Evolutionary conservation across 306 rosid species (phyloP).

Genomic region (Calophaca sinica): DNA sequence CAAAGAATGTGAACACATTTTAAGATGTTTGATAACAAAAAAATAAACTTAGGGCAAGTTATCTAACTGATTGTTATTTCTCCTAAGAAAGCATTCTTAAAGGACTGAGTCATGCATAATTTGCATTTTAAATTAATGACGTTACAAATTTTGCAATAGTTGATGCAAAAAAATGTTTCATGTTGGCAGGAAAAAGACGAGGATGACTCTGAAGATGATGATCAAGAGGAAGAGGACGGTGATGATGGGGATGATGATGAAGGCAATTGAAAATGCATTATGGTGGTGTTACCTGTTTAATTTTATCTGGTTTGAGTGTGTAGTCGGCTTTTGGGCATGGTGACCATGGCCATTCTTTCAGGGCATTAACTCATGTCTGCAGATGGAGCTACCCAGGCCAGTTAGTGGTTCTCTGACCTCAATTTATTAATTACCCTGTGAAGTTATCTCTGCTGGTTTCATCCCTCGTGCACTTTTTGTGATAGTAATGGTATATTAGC

Average conservation of each 20-base stretch:
- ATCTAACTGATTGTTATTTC: background rate
- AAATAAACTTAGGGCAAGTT: background rate
- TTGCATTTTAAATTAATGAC: conserved; percentile 13
- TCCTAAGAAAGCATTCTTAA: conserved; percentile 6
- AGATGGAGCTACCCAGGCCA: conserved; percentile 13
- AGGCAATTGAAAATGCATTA: conserved; percentile 56
- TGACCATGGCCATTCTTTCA: conserved; percentile 20
- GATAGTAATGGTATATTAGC: conserved; percentile 16
- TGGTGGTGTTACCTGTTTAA: conserved; percentile 33
- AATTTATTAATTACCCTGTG: conserved; percentile 19
- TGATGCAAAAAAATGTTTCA: background rate
- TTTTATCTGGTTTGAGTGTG: conserved; percentile 42
- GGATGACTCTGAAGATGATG: conserved; percentile 74
- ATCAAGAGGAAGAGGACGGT: background rate
- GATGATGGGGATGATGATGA: conserved; percentile 59
- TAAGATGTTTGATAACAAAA: conserved; percentile 15
- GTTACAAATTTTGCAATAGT: background rate
- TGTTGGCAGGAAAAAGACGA: conserved; percentile 68
- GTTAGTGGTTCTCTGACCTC: conserved; percentile 15
- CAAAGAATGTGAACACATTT: conserved; percentile 6
- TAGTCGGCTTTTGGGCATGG: background rate
- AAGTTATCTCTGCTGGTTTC: conserved; percentile 20
- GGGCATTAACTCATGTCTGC: conserved; percentile 33
- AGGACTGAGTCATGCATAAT: conserved; percentile 3
- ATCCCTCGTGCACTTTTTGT: conserved; percentile 7